Percentiles rank a stretch among this genome's conserved stretches.
phyloP scores from a whole-genome alignment of 768 basidiomycete genomes.

The Tricholoma flavovirens region DNA sequence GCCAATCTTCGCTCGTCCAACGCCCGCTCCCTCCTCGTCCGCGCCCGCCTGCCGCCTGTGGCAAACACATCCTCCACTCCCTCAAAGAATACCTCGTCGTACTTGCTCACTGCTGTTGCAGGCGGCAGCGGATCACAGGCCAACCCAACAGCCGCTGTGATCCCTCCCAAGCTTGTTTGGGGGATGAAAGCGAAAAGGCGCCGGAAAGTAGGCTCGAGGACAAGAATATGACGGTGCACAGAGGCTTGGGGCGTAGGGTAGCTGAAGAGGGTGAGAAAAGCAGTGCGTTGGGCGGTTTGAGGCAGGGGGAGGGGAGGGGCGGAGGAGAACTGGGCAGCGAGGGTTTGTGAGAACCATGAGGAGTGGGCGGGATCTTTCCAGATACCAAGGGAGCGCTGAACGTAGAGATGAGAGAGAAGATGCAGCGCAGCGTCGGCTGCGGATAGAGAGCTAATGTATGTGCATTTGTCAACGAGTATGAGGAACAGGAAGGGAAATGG shows the following conservation, averaged over 20 bases:
- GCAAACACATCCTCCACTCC: constrained; percentile 50
- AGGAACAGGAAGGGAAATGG: neutral
- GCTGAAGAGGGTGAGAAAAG: constrained; percentile 36
- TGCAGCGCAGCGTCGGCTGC: constrained; percentile 51
- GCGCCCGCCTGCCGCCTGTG: constrained; percentile 13
- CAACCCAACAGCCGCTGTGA: constrained; percentile 38
- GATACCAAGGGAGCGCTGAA: constrained; percentile 62
- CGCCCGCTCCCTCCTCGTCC: constrained; percentile 37
- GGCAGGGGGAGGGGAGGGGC: constrained; percentile 31
- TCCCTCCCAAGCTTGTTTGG: constrained; percentile 36
- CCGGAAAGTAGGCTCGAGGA: constrained; percentile 59
- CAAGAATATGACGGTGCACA: constrained; percentile 70
- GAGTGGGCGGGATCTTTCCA: constrained; percentile 73
- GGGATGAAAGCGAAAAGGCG: constrained; percentile 71
- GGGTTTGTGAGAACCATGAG: constrained; percentile 66
- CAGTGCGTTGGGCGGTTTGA: constrained; percentile 24
- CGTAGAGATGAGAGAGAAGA: constrained; percentile 86
- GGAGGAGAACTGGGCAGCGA: constrained; percentile 38
- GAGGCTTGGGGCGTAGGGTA: constrained; percentile 40
- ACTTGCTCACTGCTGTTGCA: constrained; percentile 45
- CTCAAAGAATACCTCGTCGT: constrained; percentile 73
- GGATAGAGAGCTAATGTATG: constrained; percentile 29
- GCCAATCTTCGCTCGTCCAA: constrained; percentile 49
- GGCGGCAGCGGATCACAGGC: constrained; percentile 90
- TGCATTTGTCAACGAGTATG: neutral